Base-by-base conservation (phyloP, 805 yeast species). In the Candida methanosorbosa region DNA sequence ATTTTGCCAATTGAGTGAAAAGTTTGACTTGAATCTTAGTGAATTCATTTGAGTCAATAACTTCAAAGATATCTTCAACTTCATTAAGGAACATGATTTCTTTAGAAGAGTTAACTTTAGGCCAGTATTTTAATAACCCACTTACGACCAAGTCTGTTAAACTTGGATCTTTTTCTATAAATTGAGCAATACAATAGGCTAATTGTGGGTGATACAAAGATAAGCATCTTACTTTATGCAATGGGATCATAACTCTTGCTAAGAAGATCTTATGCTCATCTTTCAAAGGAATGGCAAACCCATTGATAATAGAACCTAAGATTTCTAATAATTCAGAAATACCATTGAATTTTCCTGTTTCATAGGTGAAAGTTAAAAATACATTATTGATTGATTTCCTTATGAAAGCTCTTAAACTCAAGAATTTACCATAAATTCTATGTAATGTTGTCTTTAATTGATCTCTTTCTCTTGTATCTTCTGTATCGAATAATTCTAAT, bases 1-100 rank as follows among this genome's bases (percentile, higher is more conserved):
- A 90, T 59, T 83, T 86, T 33, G 95, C 82, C 44, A 92, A 70
- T 61, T 92, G 98, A 21, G 90, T 94, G 61, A 88, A 88, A 32
- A 92, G 64, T 4, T 97, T 97, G 3, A 87, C 82, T 59, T 88
- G 94, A 43, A 92, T 84, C 60, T 86, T 85, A 44, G 78, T 74
- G 55, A 92, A 92, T 60, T 92, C 97, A 38, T 72, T 66, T 12
- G 97, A 95, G 59, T 90, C 97, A 68, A 90, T 86, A 20, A 86
- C 92, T 62, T 92, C 98, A 54, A 88, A 85, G 4, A 92, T 88
- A 56, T 92, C 98, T 59, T 92, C 98, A 44, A 92, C 75, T 63
- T 92, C 98, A 59, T 90, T 86, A 52, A 92, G 65, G 51, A 88
- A 92, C 94, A 92, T 81, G 18, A 92, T 84, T 61, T 92, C 98